Conservation (phyloP, 2,329 filamentous ascomycete genomes). For the Lasiodiplodia gonubiensis region DNA sequence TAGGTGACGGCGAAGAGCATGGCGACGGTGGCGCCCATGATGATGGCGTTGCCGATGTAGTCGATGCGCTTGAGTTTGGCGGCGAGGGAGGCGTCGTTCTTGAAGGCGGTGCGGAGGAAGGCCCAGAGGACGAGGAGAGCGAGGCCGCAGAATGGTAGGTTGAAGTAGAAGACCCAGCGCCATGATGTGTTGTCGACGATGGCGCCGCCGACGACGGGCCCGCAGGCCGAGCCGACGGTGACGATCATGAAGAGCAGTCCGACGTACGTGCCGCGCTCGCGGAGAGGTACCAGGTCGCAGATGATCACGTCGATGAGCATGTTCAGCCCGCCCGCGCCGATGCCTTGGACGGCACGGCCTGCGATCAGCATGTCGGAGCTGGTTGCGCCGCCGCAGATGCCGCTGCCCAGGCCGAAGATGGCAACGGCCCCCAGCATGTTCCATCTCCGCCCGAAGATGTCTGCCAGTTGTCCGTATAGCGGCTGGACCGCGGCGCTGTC, state of each 20-base stretch:
- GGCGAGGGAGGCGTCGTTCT: conserved; percentile 31
- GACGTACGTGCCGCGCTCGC: conserved; percentile 51
- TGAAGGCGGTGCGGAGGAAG: conserved; percentile 49
- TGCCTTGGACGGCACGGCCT: conserved; percentile 62
- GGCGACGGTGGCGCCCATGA: conserved; percentile 48
- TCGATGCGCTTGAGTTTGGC: conserved; percentile 45
- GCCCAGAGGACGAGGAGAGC: conserved; percentile 38
- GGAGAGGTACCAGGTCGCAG: conserved; percentile 57
- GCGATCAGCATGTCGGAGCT: conserved; percentile 57
- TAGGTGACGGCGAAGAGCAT: conserved; percentile 54
- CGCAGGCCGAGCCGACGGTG: conserved; percentile 37
- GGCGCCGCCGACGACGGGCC: conserved; percentile 40
- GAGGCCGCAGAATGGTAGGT: conserved; percentile 41
- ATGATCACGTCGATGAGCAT: conserved; percentile 52
- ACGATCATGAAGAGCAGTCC: background rate
- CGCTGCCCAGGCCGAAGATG: conserved; percentile 60
- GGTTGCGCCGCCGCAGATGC: conserved; percentile 56
- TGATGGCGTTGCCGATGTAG: conserved; percentile 51
- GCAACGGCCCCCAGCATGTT: conserved; percentile 46
- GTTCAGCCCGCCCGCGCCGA: conserved; percentile 51
- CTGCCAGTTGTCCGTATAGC: conserved; percentile 56
- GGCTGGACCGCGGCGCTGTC: conserved; percentile 54
- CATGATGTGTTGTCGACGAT: conserved; percentile 46
- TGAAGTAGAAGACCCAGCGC: conserved; percentile 56
- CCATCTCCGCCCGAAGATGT: conserved; percentile 59